Percentiles rank a stretch among this genome's conserved stretches.
These are phyloP conservation scores for Solanum tacnaense DNA, from an alignment of 257 asterid genomes.

Conservation along the genomic window DNA sequence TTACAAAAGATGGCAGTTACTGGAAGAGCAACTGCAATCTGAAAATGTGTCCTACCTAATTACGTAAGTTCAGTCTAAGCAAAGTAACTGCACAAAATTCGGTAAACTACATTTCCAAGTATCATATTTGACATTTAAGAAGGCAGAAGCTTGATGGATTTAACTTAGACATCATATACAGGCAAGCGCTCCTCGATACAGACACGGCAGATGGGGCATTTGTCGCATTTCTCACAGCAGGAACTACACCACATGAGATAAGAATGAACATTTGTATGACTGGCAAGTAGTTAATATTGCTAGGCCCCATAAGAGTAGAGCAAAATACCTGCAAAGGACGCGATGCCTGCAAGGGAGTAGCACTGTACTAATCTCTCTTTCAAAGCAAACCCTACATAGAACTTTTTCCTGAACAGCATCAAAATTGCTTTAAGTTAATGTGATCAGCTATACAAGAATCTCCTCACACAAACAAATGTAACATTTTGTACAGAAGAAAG, in stretches of 20 bases:
- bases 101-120: background rate
- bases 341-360: constrained; percentile 99
- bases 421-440: background rate
- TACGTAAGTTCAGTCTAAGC: constrained; percentile 31
- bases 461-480: background rate
- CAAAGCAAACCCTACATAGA: constrained; percentile 88
- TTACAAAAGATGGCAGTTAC: constrained; percentile 11
- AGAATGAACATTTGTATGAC: background rate
- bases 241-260: constrained; percentile 32
- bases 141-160: background rate
- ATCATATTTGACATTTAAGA: background rate
- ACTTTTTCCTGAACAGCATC: constrained; percentile 67
- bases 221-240: constrained; percentile 79
- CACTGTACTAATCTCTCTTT: constrained; percentile 82
- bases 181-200: constrained; percentile 63
- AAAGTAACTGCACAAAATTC: constrained; percentile 4
- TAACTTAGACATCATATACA: constrained; percentile 88
- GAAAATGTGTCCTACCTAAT: constrained; percentile 3
- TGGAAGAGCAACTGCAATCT: constrained; percentile 12
- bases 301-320: background rate
- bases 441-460: background rate
- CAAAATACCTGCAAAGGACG: constrained; percentile 72
- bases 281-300: background rate
- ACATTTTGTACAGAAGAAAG: background rate
- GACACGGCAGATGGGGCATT: constrained; percentile 87